Evolutionary conservation across 192 early-diverging fungal species (phyloP).

Genomic region (Backusella tuberculispora): DNA sequence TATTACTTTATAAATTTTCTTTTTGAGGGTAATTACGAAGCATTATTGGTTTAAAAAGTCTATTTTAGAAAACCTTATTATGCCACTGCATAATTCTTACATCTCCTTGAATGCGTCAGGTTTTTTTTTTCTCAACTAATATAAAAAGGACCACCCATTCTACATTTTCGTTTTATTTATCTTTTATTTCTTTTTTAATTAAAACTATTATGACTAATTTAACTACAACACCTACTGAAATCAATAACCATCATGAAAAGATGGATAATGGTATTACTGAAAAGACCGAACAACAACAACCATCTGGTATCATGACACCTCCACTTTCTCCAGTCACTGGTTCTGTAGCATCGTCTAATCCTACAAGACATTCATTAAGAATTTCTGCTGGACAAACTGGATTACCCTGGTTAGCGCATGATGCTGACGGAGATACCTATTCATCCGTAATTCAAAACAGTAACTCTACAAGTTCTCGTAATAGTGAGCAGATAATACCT

Average conservation of each 20-base stretch:
- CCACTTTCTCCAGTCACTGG: constrained; percentile 4
- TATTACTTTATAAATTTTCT: not conserved
- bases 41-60: not conserved
- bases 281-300: not conserved
- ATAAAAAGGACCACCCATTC: not conserved
- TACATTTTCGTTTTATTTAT: not conserved
- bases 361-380: constrained; percentile 11
- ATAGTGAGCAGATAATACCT: not conserved
- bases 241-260: not conserved
- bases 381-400: constrained; percentile 12
- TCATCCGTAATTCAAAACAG: not conserved
- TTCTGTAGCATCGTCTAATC: constrained; percentile 11
- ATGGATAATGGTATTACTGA: not conserved
- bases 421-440: constrained; percentile 5
- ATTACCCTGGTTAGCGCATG: constrained; percentile 2
- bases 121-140: not conserved
- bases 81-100: not conserved
- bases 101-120: not conserved
- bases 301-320: not conserved
- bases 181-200: not conserved
- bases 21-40: not conserved
- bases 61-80: not conserved
- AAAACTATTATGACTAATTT: constrained; percentile 12
- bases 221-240: not conserved
- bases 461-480: not conserved